phyloP scores from a whole-genome alignment of 257 asterid species.

The Solanum bukasovii region DNA sequence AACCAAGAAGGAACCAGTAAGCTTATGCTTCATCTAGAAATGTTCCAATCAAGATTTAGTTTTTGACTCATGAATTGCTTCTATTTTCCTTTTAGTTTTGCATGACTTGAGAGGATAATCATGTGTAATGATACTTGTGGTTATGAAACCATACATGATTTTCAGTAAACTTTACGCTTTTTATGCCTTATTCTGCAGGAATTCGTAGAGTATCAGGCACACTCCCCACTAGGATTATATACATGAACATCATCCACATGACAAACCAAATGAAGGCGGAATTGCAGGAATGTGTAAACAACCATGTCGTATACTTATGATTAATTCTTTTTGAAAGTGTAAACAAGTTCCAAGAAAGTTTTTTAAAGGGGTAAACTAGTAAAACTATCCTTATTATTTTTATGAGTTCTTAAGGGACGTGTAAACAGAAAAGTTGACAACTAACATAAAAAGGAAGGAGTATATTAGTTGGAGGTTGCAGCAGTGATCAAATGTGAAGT shows the following conservation, averaged over 20 bases:
- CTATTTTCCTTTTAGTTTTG: not conserved
- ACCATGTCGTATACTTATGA: too few species aligned
- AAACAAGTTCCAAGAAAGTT: not conserved
- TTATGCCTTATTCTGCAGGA: slow-evolving; percentile 31
- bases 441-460: too few species aligned
- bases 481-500: too few species aligned
- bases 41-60: not conserved
- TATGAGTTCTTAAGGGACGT: not conserved
- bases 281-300: slow-evolving; percentile 27
- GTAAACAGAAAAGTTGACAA: too few species aligned
- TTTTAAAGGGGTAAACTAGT: not conserved
- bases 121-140: not conserved
- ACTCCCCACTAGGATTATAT: slow-evolving; percentile 56
- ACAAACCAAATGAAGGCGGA: slow-evolving; percentile 33
- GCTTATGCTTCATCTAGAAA: slow-evolving; percentile 5
- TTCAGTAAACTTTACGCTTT: not conserved
- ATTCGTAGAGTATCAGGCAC: slow-evolving; percentile 13
- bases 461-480: too few species aligned
- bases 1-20: slow-evolving; percentile 36
- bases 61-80: not conserved
- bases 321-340: not conserved
- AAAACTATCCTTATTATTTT: not conserved
- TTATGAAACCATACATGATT: not conserved
- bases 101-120: not conserved
- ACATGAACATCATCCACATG: slow-evolving; percentile 80